Base-by-base conservation (phyloP, 1,284 basidiomycete species). In the Tremellales sp. region DNA sequence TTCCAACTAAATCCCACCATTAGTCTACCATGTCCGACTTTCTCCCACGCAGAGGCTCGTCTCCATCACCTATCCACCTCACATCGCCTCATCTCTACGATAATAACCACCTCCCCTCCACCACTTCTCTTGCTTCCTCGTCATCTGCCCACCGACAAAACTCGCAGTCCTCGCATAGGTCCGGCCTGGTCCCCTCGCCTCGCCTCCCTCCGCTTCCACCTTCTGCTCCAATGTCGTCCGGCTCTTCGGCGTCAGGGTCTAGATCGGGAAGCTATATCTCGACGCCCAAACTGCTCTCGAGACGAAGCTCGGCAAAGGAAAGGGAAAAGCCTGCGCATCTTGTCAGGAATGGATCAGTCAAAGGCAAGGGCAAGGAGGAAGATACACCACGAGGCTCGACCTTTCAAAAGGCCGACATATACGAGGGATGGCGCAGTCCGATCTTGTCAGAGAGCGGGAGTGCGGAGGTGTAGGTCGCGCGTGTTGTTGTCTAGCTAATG, bases 381-480 rank as follows among this genome's bases (percentile, higher is more conserved):
- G 48, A 43, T 12, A 24, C 27, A 14, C n/a, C 41, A 5, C 10
- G n/a, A 33, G 45, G 28, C 5, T 25, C 19, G 43, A 24, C 27
- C 28, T 26, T n/a, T 12, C 35, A 40, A 21, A 27, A 18, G 32
- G 18, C 31, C n/a, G 34, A 32, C 26, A 33, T 43, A 19, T 45
- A 54, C 10, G 55, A 54, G 19, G 56, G 46, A 3, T 40, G 39
- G 48, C 53, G 31, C n/a, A 57, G 46, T 40, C 50, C 58, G 8
- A 16, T n/a, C n/a, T n/a, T 53, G 36, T 50, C 53, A 14, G 60
- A 61, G 31, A 59, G 48, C 31, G 53, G 55, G 8, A 54, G 53
- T 37, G 41, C 45, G 5, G 63, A 70, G 51, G 62, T 68, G 63
- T 67, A 38, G 51, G 65, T 65, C 9, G 19, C 18, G n/a, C 18